Base-by-base conservation (phyloP, 2,329 filamentous ascomycete genomes). In the Ophiostoma perfectum region DNA sequence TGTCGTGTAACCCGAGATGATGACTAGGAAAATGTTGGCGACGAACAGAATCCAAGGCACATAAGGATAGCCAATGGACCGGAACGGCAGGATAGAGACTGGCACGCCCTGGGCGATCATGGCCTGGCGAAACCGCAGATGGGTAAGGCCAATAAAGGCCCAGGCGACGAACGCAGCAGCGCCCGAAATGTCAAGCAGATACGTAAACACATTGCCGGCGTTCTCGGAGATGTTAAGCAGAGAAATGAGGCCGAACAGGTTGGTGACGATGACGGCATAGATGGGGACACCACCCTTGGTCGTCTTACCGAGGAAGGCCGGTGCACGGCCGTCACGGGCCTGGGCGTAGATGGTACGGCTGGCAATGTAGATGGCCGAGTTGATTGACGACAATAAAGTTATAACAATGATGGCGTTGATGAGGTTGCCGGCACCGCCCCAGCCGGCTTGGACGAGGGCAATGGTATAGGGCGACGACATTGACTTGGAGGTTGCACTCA, bases 361-460 rank as follows among this genome's bases (percentile, higher is more conserved):
- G 41, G 84, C 86, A 1, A 84, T 79, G 63, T 82, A 79, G 47
- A 92, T 79, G 74, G 83, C 85, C 72, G 89, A 86, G 72, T 92
- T 92, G 0, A 85, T 87, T 0, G 89, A 83, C 0, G 88, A 91
- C 78, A 86, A 88, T 0, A 88, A 88, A 0, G 88, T 90, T 0
- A 87, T 90, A 71, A 93, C 81, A 72, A 93, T 88, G 36, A 93
- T 81, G 45, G 89, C 90, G 75, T 93, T 93, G 77, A 93, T 87
- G 66, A 93, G 84, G 9, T 86, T 86, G 0, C 89, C 88, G 3
- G 92, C 83, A 4, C 83, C 88, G 5, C 80, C 81, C 70, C 93
- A 88, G 0, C 88, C 86, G 1, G 90, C 90, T 44, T 85, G 83
- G 16, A 83, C 81, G 45, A 89, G 86, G 18, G 90, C 90, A 71